These are phyloP conservation scores for Blastobotrys attinorum DNA, from an alignment of 805 yeast species.

Conservation along the genomic window DNA sequence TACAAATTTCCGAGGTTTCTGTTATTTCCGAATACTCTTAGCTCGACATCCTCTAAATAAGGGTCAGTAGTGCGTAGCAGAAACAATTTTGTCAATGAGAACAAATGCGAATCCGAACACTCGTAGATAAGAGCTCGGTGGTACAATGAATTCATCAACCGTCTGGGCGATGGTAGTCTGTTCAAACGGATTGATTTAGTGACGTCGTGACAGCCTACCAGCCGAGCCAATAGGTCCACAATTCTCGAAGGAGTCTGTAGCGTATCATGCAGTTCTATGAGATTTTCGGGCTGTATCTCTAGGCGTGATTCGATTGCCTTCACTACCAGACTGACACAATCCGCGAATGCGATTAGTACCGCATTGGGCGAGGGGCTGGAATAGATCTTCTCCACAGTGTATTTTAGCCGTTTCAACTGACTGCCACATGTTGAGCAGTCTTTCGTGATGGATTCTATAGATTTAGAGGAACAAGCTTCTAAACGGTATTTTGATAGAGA, in stretches of 20 bases:
- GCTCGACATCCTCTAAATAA: neutral
- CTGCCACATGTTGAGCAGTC: slow-evolving; percentile 2
- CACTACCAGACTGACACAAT: slow-evolving; percentile 4
- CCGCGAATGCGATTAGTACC: slow-evolving; percentile 7
- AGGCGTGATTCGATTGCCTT: slow-evolving; percentile 3
- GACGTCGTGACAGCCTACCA: slow-evolving; percentile 5
- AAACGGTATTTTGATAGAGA: neutral
- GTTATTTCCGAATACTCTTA: too few relatives aligned
- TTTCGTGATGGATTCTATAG: neutral
- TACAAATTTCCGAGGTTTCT: too few relatives aligned
- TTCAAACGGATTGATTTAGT: slow-evolving; percentile 1
- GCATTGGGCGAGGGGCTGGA: neutral
- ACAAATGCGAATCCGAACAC: neutral
- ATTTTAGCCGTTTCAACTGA: slow-evolving; percentile 1
- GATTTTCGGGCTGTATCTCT: too few relatives aligned
- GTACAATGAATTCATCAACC: slow-evolving; percentile 1
- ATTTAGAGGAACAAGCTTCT: neutral
- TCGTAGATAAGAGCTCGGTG: neutral
- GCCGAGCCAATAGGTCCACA: slow-evolving; percentile 1
- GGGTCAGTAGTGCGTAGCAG: slow-evolving; percentile 1
- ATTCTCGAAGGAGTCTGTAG: slow-evolving; percentile 1
- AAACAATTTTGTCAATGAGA: neutral
- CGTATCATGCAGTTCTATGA: neutral
- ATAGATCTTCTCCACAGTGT: slow-evolving; percentile 1
- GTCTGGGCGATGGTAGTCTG: slow-evolving; percentile 1